A percentile compares a stretch with the other conserved stretches of the same genome.
Evolutionary conservation across 495 filamentous ascomycete species (phyloP).

Genomic region (Xylaria curta): DNA sequence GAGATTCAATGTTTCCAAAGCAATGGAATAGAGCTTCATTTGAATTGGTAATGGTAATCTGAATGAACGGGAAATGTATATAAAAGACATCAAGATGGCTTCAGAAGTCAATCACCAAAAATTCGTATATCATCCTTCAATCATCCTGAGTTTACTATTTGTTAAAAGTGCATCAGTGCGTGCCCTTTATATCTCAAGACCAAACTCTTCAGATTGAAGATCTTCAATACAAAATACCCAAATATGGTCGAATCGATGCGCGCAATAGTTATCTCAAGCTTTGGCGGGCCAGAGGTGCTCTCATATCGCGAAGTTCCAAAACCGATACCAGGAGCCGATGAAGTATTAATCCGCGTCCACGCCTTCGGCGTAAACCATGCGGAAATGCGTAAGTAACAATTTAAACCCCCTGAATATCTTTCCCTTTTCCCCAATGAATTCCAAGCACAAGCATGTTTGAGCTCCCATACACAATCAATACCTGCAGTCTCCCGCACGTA

Average conservation of each 20-base stretch:
- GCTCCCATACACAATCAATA: background rate
- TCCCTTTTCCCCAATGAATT: background rate
- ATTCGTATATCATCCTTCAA: background rate
- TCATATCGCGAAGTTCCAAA: conserved; percentile 42
- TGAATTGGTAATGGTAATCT: background rate
- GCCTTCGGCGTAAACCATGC: conserved; percentile 59
- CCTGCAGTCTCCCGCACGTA: background rate
- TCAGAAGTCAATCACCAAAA: background rate
- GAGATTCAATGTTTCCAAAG: conserved; percentile 13
- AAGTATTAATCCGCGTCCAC: conserved; percentile 48
- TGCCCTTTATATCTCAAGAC: no score
- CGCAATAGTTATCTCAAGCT: conserved; percentile 50
- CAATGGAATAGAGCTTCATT: background rate
- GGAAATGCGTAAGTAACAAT: conserved; percentile 44
- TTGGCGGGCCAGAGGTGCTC: conserved; percentile 49
- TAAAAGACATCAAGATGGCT: background rate
- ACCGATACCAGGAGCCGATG: conserved; percentile 39
- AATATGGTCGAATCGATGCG: conserved; percentile 46
- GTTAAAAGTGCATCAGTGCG: background rate
- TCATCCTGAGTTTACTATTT: background rate
- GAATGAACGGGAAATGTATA: background rate
- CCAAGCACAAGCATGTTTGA: background rate
- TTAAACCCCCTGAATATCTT: background rate
- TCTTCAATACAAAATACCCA: background rate
- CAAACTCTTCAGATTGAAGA: background rate